Evolutionary conservation across 768 basidiomycete species (phyloP).

Genomic region (Termitomyces sp.): DNA sequence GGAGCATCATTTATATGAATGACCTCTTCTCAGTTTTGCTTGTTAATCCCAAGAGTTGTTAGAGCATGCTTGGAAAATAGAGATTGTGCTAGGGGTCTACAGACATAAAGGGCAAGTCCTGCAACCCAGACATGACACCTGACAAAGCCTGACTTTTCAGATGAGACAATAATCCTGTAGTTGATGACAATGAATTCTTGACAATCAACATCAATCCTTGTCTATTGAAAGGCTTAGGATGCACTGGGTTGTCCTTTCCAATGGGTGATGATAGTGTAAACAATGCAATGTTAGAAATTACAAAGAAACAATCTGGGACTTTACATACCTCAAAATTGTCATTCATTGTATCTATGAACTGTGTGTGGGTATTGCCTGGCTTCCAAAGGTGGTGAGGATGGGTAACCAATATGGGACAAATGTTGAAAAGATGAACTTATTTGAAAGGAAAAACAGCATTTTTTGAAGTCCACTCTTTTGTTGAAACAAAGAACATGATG

Average conservation of each 20-base stretch:
- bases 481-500: neutral
- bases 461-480: neutral
- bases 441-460: neutral
- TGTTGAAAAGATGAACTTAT: neutral
- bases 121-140: neutral
- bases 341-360: too few relatives aligned
- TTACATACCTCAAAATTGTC: too few relatives aligned
- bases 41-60: too few relatives aligned
- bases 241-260: too few relatives aligned
- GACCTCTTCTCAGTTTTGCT: neutral
- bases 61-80: too few relatives aligned
- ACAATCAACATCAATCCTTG: neutral
- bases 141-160: neutral
- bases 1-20: neutral
- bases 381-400: neutral
- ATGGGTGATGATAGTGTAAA: too few relatives aligned
- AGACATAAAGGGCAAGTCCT: neutral
- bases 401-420: neutral
- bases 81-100: too few relatives aligned
- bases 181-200: neutral
- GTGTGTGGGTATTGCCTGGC: neutral
- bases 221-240: too few relatives aligned
- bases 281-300: neutral
- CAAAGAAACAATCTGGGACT: neutral
- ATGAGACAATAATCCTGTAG: neutral